Conservation (phyloP, 169 alveolate species). For the Plasmodium relictum region DNA sequence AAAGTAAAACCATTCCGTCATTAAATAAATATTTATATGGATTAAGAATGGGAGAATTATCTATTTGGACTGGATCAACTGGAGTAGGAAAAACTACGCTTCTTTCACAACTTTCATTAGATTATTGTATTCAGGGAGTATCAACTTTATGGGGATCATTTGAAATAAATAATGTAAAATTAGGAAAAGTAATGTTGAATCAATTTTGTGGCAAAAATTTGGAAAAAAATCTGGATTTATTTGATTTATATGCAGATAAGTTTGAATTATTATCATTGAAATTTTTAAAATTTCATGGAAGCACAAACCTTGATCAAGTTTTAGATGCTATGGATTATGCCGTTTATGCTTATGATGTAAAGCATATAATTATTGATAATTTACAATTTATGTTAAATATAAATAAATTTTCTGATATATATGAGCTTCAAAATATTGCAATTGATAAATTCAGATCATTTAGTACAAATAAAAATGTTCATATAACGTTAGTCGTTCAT, state of each 20-base stretch:
- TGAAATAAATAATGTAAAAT: constrained; percentile 94
- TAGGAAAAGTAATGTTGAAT: constrained; percentile 92
- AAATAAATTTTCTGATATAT: constrained; percentile 84
- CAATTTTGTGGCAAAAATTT: constrained; percentile 91
- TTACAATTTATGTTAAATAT: constrained; percentile 94
- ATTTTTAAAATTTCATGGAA: constrained; percentile 95
- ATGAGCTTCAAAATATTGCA: constrained; percentile 94
- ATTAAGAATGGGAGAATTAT: constrained; percentile 94
- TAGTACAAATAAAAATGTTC: constrained; percentile 93
- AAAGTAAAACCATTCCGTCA: constrained; percentile 87
- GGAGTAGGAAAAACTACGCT: constrained; percentile 98
- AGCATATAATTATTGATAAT: constrained; percentile 95
- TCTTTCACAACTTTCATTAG: constrained; percentile 94
- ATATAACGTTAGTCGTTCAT: constrained; percentile 94
- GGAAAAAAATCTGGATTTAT: constrained; percentile 84
- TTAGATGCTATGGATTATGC: constrained; percentile 96
- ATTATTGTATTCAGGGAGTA: constrained; percentile 92
- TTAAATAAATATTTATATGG: constrained; percentile 89
- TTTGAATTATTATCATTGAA: constrained; percentile 92
- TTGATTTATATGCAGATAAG: constrained; percentile 88
- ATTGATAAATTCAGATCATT: constrained; percentile 91
- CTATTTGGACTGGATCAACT: constrained; percentile 97
- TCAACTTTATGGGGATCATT: constrained; percentile 97
- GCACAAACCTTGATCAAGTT: constrained; percentile 92
- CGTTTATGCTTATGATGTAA: constrained; percentile 93